Conservation (phyloP, 805 yeast species). For the Yarrowia phangngaensis region DNA sequence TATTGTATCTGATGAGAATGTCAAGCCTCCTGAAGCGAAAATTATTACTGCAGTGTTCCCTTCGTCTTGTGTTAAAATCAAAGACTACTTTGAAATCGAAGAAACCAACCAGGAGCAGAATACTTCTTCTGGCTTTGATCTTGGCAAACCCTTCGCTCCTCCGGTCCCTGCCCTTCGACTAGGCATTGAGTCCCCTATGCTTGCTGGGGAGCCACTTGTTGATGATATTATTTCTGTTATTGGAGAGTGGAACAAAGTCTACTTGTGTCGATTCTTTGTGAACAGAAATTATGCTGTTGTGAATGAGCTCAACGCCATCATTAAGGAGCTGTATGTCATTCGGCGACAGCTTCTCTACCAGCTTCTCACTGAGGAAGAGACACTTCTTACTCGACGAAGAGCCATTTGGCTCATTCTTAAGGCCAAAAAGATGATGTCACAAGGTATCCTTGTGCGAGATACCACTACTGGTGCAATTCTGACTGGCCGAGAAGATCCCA, state of each 20-base stretch:
- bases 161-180: constrained; percentile 33
- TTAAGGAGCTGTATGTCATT: constrained; percentile 34
- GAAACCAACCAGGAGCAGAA: constrained; percentile 1
- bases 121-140: background rate
- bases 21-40: constrained; percentile 32
- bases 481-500: constrained; percentile 44
- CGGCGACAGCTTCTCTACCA: constrained; percentile 35
- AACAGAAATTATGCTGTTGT: constrained; percentile 34
- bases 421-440: constrained; percentile 36
- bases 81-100: constrained; percentile 32
- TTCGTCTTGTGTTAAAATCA: constrained; percentile 30
- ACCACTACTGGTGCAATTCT: constrained; percentile 35
- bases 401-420: constrained; percentile 38
- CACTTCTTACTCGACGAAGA: constrained; percentile 33
- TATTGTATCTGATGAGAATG: constrained; percentile 36
- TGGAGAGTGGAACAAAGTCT: constrained; percentile 37
- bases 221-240: constrained; percentile 39
- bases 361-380: constrained; percentile 35
- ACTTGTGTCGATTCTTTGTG: constrained; percentile 34
- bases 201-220: constrained; percentile 34
- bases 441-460: constrained; percentile 38
- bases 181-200: constrained; percentile 31
- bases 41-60: constrained; percentile 35
- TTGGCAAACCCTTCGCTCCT: constrained; percentile 31
- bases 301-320: constrained; percentile 32